These are phyloP conservation scores for Melaleuca quinquenervia DNA, from an alignment of 345 rosid species.

Conservation along the genomic window DNA sequence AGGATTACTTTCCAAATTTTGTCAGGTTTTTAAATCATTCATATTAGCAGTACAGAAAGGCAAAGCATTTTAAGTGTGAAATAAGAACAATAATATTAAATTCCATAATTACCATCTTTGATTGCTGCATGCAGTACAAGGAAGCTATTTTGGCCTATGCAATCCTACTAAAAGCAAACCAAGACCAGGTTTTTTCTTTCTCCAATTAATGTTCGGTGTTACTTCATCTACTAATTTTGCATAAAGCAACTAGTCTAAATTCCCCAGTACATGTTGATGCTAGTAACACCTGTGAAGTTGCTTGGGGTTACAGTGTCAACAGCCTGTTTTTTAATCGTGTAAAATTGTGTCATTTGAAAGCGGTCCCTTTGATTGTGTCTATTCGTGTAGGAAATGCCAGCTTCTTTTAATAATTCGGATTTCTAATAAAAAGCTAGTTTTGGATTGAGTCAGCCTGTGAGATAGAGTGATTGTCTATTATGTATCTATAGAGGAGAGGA, in stretches of 20 bases:
- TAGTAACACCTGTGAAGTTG: neutral
- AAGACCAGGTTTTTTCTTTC: slow-evolving; percentile 44
- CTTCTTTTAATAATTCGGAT: neutral
- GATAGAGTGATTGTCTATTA: neutral
- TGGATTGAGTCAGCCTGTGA: neutral
- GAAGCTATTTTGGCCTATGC: slow-evolving; percentile 86
- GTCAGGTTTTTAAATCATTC: neutral
- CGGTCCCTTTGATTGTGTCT: neutral
- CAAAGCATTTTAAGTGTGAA: neutral
- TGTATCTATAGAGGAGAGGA: neutral
- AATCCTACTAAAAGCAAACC: slow-evolving; percentile 56
- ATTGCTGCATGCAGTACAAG: slow-evolving; percentile 55
- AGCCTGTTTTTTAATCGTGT: neutral
- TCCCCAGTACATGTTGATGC: neutral
- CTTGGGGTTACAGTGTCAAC: neutral
- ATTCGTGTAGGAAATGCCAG: neutral
- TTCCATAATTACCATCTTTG: neutral
- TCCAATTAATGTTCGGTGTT: neutral
- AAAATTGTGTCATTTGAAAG: neutral
- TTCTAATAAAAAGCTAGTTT: neutral
- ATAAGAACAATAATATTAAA: neutral
- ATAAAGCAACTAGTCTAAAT: neutral
- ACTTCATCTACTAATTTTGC: neutral
- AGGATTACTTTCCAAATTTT: neutral
- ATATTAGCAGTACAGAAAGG: neutral